Base-by-base conservation (phyloP, 441 rosid genomes). In the Euphorbia celastroides region DNA sequence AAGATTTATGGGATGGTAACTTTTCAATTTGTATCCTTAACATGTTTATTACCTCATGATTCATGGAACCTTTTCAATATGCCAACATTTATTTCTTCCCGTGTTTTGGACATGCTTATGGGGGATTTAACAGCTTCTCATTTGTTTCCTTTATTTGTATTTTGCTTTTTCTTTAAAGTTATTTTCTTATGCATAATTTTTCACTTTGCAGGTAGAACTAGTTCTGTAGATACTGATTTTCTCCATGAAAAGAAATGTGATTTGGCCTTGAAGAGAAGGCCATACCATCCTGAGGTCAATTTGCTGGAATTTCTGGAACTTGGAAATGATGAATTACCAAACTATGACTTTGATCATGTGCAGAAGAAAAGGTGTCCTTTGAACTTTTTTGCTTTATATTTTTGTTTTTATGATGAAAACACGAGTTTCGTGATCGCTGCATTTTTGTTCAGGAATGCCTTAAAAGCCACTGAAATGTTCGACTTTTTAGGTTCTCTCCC, bases 1-100 rank as follows among this genome's bases (percentile, higher is more conserved):
- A 75, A 63, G 70, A 79, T 44, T 54, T 70, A 26, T 80, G 88
- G 88, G 80, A 82, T 62, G 93, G 90, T 92, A 73, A 74, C 61
- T 66, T 65, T 70, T 72, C 8, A 19, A n/a, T 14, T 59, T 46
- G 63, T 28, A 16, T 17, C 1, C 41, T 66, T 16, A 42, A 59
- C 48, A 26, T 57, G 50, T 70, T 34, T 34, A 9, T 65, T 55
- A 9, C 17, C n/a, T 36, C 67, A 34, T 22, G 16, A 38, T 42
- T 48, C 52, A 44, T 48, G n/a, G 57, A 48, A 30, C 17, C 72
- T 51, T 42, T 52, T 32, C 57, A 19, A 54, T 60, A 30, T 41
- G 32, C 51, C 51, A 62, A 31, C 19, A 27, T 22, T 25, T 10
- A 25, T 22, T 55, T 38, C 60, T 67, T 54, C 63, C 58, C 12